A percentile compares a stretch with the other conserved stretches of the same genome.
Conservation (phyloP, 2,329 filamentous ascomycete genomes). For the Canariomyces notabilis region DNA sequence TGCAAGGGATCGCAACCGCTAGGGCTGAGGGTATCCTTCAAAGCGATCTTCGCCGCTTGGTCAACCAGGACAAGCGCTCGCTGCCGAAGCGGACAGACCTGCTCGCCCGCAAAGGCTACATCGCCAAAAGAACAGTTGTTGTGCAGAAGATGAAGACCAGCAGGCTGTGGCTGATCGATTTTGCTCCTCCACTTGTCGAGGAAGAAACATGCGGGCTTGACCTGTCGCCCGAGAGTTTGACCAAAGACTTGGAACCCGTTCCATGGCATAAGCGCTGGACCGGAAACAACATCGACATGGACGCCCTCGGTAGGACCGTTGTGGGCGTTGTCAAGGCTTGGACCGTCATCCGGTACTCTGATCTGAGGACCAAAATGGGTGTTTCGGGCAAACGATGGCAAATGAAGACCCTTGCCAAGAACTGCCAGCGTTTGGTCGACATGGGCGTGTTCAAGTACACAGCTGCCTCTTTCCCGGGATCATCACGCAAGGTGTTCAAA, state of each 20-base stretch:
- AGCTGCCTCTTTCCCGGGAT: conserved; percentile 48
- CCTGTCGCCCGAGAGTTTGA: conserved; percentile 30
- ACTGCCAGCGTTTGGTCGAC: conserved; percentile 52
- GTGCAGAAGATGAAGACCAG: conserved; percentile 57
- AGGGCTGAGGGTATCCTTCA: conserved; percentile 54
- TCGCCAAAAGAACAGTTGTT: conserved; percentile 55
- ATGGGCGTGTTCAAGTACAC: conserved; percentile 53
- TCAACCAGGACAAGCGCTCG: conserved; percentile 59
- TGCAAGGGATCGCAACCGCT: conserved; percentile 53
- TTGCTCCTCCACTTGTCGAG: conserved; percentile 44
- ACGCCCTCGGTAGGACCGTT: conserved; percentile 52
- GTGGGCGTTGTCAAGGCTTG: conserved; percentile 54
- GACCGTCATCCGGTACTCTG: conserved; percentile 52
- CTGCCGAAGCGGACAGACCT: conserved; percentile 57
- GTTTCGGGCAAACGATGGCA: conserved; percentile 51
- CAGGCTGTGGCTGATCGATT: conserved; percentile 55
- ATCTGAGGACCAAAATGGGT: conserved; percentile 54
- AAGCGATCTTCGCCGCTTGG: conserved; percentile 52
- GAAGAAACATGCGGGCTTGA: conserved; percentile 28
- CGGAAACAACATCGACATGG: conserved; percentile 53
- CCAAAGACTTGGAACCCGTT: conserved; percentile 46
- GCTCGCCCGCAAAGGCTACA: conserved; percentile 56
- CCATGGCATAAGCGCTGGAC: conserved; percentile 54
- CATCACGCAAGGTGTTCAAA: conserved; percentile 46
- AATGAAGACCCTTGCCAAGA: conserved; percentile 56